Evolutionary conservation across 2,329 filamentous ascomycete species (phyloP).

Genomic region (Fusarium sp.): DNA sequence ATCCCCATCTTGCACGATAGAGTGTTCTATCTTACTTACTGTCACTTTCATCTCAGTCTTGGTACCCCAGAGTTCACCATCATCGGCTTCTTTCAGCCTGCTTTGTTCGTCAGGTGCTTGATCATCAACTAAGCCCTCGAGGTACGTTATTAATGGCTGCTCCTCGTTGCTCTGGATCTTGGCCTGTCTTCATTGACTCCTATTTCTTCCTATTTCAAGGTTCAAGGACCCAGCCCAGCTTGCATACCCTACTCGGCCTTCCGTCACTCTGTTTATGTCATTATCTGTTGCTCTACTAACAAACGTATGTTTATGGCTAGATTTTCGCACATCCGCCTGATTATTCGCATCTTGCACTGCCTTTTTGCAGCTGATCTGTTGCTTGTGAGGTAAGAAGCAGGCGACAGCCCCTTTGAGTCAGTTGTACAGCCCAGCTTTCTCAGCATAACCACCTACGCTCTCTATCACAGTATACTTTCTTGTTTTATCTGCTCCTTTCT

Average conservation of each 20-base stretch:
- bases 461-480: background rate
- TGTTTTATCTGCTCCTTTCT: background rate
- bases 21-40: conserved; percentile 67
- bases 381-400: conserved; percentile 45
- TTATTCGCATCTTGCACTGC: conserved; percentile 47
- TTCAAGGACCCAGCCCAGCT: too few species aligned
- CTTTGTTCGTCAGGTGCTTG: conserved; percentile 45
- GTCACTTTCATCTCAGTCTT: conserved; percentile 66
- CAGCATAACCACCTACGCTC: background rate
- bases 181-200: background rate
- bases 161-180: background rate
- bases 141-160: conserved; percentile 36
- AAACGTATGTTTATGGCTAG: conserved; percentile 19
- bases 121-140: conserved; percentile 39
- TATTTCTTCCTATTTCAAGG: too few species aligned
- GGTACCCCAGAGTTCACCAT: conserved; percentile 58
- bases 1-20: conserved; percentile 66
- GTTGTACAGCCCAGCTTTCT: background rate
- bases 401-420: background rate
- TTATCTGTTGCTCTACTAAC: background rate
- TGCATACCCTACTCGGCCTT: background rate
- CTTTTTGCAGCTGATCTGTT: conserved; percentile 46
- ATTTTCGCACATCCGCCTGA: conserved; percentile 45
- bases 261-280: background rate
- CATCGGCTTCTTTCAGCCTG: conserved; percentile 45